Conservation (phyloP, 2,329 filamentous ascomycete species). For the Arthrobotrys megalospora region DNA sequence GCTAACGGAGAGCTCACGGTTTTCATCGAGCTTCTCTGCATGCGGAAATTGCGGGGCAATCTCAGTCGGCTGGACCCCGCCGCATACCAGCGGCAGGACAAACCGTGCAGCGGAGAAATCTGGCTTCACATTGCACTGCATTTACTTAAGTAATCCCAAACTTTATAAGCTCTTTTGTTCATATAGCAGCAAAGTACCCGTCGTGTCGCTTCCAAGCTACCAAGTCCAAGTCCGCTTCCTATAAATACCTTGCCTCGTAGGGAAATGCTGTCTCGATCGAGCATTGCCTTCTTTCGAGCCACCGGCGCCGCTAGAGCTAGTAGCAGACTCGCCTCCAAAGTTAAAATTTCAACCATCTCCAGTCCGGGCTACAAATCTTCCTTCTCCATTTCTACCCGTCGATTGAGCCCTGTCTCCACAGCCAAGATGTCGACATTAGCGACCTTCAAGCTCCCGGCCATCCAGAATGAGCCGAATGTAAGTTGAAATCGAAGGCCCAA, state of each 20-base stretch:
- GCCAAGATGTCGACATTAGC: conserved; percentile 75
- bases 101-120: conserved; percentile 32
- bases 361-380: conserved; percentile 8
- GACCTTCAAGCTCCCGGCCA: conserved; percentile 86
- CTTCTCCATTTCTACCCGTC: conserved; percentile 33
- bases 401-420: conserved; percentile 43
- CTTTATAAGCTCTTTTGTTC: background rate
- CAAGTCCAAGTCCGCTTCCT: background rate
- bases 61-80: conserved; percentile 48
- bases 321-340: conserved; percentile 16
- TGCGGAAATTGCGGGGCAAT: conserved; percentile 45
- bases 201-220: background rate
- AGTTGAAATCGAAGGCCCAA: conserved; percentile 67
- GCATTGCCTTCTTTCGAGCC: conserved; percentile 43
- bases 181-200: background rate
- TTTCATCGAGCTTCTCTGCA: conserved; percentile 10
- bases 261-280: conserved; percentile 55
- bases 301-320: conserved; percentile 27
- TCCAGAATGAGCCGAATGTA: conserved; percentile 96
- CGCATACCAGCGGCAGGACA: conserved; percentile 59
- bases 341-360: conserved; percentile 46
- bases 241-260: conserved; percentile 18
- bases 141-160: no score
- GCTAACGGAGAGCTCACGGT: conserved; percentile 33
- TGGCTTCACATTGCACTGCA: conserved; percentile 5